A percentile compares a stretch with the other conserved stretches of the same genome.
phyloP scores from a whole-genome alignment of 2,329 filamentous ascomycete species.

The Geoglossum cookeanum region DNA sequence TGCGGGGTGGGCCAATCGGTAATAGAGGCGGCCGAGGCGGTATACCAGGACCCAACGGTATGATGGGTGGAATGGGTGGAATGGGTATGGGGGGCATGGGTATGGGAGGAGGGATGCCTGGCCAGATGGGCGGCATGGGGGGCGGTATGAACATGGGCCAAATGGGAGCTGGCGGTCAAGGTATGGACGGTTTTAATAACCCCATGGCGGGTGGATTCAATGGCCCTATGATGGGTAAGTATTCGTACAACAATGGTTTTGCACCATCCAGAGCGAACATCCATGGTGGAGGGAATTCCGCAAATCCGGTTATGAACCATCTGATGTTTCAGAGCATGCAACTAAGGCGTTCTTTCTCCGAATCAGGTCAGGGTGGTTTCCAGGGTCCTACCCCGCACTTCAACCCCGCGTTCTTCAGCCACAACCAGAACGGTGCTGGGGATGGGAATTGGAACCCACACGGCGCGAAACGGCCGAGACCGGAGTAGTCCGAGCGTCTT shows the following conservation, averaged over 20 bases:
- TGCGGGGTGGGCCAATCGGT: conserved; percentile 24
- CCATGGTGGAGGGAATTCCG: background rate
- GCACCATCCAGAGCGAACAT: conserved; percentile 2
- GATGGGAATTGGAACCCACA: conserved; percentile 52
- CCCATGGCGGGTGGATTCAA: conserved; percentile 14
- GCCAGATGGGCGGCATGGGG: conserved; percentile 35
- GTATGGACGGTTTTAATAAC: conserved; percentile 19
- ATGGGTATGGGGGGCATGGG: conserved; percentile 27
- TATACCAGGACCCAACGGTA: conserved; percentile 24
- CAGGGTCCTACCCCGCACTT: conserved; percentile 51
- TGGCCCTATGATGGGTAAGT: conserved; percentile 13
- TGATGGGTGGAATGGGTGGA: conserved; percentile 20
- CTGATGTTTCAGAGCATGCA: conserved; percentile 1
- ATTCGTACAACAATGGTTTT: conserved; percentile 4
- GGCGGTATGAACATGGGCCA: conserved; percentile 30
- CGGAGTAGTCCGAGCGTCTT: conserved; percentile 30
- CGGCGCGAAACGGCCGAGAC: conserved; percentile 58
- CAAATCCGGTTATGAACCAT: background rate
- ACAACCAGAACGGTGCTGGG: conserved; percentile 26
- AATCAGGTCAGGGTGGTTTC: conserved; percentile 33
- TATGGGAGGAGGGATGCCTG: conserved; percentile 30
- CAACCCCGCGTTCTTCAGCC: conserved; percentile 52
- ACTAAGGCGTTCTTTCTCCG: conserved; percentile 5
- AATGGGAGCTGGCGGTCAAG: conserved; percentile 29
- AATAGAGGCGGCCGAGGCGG: conserved; percentile 29